Conservation (phyloP, 1,284 basidiomycete species). For the Leccinum griseonigrum region DNA sequence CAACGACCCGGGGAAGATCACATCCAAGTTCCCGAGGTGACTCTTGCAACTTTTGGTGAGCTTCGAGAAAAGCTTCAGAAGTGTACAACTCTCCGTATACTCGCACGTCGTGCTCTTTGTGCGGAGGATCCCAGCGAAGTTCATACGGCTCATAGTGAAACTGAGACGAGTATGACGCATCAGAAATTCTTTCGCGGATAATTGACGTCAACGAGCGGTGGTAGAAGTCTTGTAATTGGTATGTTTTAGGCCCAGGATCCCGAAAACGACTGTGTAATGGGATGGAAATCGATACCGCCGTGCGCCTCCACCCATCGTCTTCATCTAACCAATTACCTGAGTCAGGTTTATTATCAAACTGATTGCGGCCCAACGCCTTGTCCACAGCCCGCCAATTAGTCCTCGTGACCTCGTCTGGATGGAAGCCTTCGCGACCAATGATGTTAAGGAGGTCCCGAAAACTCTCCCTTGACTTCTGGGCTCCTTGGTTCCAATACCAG, state of each 20-base stretch:
- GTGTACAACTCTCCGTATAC: not conserved
- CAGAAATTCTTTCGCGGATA: not conserved
- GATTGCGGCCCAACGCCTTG: not conserved
- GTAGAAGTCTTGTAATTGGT: not conserved
- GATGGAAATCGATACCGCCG: not conserved
- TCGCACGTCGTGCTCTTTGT: not conserved
- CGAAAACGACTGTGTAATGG: not conserved
- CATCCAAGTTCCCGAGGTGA: not conserved
- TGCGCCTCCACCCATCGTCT: not conserved
- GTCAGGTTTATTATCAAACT: not conserved
- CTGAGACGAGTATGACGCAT: not conserved
- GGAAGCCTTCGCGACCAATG: not conserved
- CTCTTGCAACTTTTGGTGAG: not conserved
- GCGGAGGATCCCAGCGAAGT: not conserved
- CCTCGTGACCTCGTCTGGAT: not conserved
- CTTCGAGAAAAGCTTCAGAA: not conserved
- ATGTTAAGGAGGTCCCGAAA: not conserved
- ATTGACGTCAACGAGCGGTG: not conserved
- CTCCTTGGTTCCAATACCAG: not conserved
- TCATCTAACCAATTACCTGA: not conserved
- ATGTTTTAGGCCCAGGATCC: not conserved
- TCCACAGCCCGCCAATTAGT: not conserved
- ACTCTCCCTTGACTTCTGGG: not conserved
- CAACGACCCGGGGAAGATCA: not conserved
- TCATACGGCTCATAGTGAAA: not conserved